Evolutionary conservation across 108 stramenopile genomes (phyloP).

Genomic region (Nitzschia palea): DNA sequence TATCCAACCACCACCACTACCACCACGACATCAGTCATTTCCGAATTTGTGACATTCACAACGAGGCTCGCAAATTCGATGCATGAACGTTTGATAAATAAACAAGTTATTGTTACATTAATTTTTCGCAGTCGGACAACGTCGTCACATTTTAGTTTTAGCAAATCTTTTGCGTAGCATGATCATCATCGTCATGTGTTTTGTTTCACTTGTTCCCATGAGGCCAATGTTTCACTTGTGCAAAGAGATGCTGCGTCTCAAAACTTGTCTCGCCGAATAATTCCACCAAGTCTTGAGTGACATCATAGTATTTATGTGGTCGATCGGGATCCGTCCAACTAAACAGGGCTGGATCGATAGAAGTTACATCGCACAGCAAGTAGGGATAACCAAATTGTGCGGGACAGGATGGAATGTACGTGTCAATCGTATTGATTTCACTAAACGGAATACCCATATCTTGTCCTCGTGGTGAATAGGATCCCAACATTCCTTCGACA

Average conservation of each 20-base stretch:
- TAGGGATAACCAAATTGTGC: conserved; percentile 48
- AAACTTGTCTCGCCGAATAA: neutral
- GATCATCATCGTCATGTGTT: no score
- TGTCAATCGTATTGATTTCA: conserved; percentile 20
- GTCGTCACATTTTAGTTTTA: no score
- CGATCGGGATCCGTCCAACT: conserved; percentile 60
- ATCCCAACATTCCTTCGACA: neutral
- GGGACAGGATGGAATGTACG: conserved; percentile 52
- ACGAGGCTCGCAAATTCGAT: no score
- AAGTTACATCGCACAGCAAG: conserved; percentile 46
- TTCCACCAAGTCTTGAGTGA: conserved; percentile 50
- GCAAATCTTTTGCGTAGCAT: no score
- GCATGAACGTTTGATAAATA: no score
- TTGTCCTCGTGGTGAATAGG: neutral
- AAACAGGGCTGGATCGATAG: conserved; percentile 45
- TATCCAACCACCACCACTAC: no score
- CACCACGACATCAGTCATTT: no score
- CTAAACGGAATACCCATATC: conserved; percentile 52
- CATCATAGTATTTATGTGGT: conserved; percentile 55
- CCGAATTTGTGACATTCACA: no score
- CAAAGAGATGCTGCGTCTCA: neutral
- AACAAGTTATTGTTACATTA: no score
- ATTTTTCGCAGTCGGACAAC: no score
- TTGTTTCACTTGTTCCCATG: neutral
- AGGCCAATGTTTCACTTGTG: conserved; percentile 10